Evolutionary conservation across 202 grass and related monocot species (phyloP).

Genomic region (Digitaria exilis): DNA sequence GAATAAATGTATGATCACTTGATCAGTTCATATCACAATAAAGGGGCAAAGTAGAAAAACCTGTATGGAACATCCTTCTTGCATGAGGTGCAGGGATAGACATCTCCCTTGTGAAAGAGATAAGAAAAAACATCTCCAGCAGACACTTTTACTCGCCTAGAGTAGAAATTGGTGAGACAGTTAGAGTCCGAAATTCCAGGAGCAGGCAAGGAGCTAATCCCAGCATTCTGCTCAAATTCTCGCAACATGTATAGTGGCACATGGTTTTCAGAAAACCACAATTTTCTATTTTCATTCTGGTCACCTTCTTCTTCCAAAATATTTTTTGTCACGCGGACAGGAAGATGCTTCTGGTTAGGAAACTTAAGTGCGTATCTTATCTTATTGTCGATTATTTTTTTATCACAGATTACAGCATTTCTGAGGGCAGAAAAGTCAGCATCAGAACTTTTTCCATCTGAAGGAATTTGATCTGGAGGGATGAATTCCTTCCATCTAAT

Average conservation of each 20-base stretch:
- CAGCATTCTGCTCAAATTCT: conserved; percentile 74
- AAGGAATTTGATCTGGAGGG: conserved; percentile 75
- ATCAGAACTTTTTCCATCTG: conserved; percentile 74
- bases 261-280: conserved; percentile 95
- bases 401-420: conserved; percentile 93
- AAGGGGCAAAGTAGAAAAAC: conserved; percentile 42
- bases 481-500: conserved; percentile 95
- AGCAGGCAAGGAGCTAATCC: conserved; percentile 39
- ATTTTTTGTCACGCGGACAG: conserved; percentile 85
- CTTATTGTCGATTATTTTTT: conserved; percentile 65
- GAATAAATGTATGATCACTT: conserved; percentile 23
- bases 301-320: conserved; percentile 78
- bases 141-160: conserved; percentile 47
- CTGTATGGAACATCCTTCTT: conserved; percentile 78
- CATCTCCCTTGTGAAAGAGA: conserved; percentile 75
- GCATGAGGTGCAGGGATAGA: conserved; percentile 79
- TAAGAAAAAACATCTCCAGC: conserved; percentile 69
- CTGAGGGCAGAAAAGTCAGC: conserved; percentile 69
- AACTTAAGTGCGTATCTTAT: conserved; percentile 82
- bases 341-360: conserved; percentile 90
- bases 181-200: conserved; percentile 34
- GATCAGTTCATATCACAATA: not conserved
- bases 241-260: conserved; percentile 84
- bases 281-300: conserved; percentile 56
- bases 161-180: conserved; percentile 49